phyloP scores from a whole-genome alignment of 768 basidiomycete species.

The Phylloporus scabripes region DNA sequence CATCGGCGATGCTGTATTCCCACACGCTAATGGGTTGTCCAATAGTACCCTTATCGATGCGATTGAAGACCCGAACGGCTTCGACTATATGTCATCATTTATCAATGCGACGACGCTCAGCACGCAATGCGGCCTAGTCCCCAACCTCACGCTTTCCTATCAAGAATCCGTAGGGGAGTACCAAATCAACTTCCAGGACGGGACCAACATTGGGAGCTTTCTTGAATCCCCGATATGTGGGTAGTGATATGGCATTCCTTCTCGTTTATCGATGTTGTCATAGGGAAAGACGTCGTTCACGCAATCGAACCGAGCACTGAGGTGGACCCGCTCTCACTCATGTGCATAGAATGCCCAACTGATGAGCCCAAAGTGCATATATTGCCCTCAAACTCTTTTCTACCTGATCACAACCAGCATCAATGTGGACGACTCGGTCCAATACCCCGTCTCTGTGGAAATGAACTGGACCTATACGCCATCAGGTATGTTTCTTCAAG shows the following conservation, averaged over 20 bases:
- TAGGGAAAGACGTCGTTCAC: not conserved
- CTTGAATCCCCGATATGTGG: not conserved
- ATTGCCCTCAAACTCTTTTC: not conserved
- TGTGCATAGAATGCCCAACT: not conserved
- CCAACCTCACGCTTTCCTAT: not conserved
- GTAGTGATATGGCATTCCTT: not conserved
- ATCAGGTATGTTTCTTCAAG: not conserved
- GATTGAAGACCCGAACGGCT: not conserved
- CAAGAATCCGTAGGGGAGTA: not conserved
- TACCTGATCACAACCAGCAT: not conserved
- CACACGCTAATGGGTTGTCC: not conserved
- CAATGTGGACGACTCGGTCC: not conserved
- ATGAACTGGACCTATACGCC: not conserved
- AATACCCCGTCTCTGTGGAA: not conserved
- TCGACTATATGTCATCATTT: not conserved
- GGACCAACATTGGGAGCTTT: not conserved
- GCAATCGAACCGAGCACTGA: not conserved
- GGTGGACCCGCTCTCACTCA: not conserved
- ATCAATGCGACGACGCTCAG: not conserved
- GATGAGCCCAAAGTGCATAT: not conserved
- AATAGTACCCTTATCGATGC: not conserved
- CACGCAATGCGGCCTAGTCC: not conserved
- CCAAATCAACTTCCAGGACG: not conserved
- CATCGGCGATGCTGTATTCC: not conserved
- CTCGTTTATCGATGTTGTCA: no score